These are phyloP conservation scores for Neonectria coccinea DNA, from an alignment of 2,329 filamentous ascomycete genomes.

Conservation along the genomic window DNA sequence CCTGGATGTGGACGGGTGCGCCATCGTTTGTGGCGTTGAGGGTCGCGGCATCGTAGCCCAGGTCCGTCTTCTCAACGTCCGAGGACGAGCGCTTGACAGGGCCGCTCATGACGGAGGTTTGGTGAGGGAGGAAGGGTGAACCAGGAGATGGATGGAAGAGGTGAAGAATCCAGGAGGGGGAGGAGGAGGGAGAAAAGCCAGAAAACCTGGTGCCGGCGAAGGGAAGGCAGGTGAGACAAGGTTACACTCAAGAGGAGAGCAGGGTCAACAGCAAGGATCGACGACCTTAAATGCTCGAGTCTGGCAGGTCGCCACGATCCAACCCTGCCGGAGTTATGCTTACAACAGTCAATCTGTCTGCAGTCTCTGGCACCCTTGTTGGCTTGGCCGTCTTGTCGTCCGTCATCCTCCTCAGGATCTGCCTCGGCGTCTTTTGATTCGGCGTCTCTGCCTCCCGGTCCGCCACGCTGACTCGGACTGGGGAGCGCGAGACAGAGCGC, in stretches of 20 bases:
- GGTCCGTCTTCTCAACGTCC: constrained; percentile 43
- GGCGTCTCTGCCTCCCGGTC: not conserved
- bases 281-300: constrained; percentile 18
- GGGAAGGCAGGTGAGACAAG: not conserved
- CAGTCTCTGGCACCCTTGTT: constrained; percentile 1
- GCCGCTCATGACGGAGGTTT: constrained; percentile 25
- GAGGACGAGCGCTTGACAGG: constrained; percentile 28
- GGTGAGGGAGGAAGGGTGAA: not conserved
- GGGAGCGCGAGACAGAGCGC: not conserved
- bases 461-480: not conserved
- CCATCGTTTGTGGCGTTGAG: constrained; percentile 21
- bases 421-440: constrained; percentile 8
- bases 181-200: not conserved
- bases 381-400: not conserved
- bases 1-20: constrained; percentile 54
- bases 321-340: not conserved
- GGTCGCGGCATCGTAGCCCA: constrained; percentile 38
- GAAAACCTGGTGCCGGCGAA: not conserved
- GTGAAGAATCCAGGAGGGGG: not conserved
- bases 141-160: not conserved
- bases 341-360: not conserved
- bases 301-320: not conserved
- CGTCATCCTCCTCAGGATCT: not conserved
- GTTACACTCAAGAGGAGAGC: constrained; percentile 1
- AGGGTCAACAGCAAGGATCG: constrained; percentile 10